Evolutionary conservation across 106 monocot genomes (phyloP), one percentile per base, ranked within the genome.

Genomic region (Acorus calamus): DNA sequence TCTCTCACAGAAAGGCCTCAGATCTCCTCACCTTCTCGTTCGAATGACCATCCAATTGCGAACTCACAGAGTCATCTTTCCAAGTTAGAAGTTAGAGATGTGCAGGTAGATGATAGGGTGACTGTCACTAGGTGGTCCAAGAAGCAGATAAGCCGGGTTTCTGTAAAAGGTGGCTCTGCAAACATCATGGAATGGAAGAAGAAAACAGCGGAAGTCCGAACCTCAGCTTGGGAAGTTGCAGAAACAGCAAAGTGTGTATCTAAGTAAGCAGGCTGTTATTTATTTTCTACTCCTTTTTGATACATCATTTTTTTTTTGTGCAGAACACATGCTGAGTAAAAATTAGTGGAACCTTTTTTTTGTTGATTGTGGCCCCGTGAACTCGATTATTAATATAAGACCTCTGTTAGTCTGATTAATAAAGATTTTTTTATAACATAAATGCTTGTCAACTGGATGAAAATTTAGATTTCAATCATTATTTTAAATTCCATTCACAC

Each of bases 111-210:
- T 74, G 89, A 94, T 56, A 68, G 71, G 8, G 94, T 94, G 13
- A 94, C 89, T 42, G 73, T 90, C 14, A 89, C 89, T 2, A 76
- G 93, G 61, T 89, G 93, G 93, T 86, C 89, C 8, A 94, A 90
- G 76, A 86, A 81, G 67, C 76, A 94, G 47, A 71, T 76, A 6
- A 45, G 72, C 11, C 81, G 80, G 44, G 76, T 79, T 11, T 86
- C 49, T 77, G 63, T 77, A 87, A 47, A 87, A 65, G 52, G 28
- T 28, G 64, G 76, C 44, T 74, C 88, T 52, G 73, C 73, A 41
- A 83, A 80, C 58, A 76, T 83, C 47, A 71, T 83, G 49, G 81
- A 88, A 51, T 85, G 84, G 88, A 93, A 79, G 68, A 85, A 81
- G 57, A 82, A 75, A 68, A 74, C 71, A 47, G 62, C 78, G 60